Evolutionary conservation across 139 green algal species (phyloP).

Genomic region (Chlamydomonas applanata): DNA sequence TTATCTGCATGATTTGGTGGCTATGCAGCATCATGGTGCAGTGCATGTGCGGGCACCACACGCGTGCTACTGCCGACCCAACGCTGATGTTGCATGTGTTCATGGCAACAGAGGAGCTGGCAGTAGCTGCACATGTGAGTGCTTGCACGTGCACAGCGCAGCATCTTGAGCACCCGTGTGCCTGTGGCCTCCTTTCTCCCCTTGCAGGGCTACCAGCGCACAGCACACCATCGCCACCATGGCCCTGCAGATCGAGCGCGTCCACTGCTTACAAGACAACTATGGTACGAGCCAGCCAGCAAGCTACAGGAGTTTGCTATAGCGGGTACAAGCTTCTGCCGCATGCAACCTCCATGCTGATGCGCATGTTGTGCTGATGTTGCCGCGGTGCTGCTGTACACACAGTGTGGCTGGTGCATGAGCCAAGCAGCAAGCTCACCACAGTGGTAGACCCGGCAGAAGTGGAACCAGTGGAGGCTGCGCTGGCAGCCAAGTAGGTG

Average conservation of each 20-base stretch:
- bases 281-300: constrained; percentile 35
- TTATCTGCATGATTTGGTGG: too few species aligned
- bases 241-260: constrained; percentile 29
- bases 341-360: not conserved
- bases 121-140: too few species aligned
- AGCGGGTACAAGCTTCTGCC: not conserved
- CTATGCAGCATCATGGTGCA: too few species aligned
- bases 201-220: too few species aligned
- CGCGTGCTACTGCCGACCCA: too few species aligned
- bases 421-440: constrained; percentile 45
- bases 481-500: constrained; percentile 55
- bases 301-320: not conserved
- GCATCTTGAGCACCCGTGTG: too few species aligned
- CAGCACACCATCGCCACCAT: not conserved
- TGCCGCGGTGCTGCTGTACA: not conserved
- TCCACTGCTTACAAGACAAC: constrained; percentile 66
- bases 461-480: constrained; percentile 54
- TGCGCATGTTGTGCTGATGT: not conserved
- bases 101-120: too few species aligned
- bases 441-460: constrained; percentile 88
- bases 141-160: too few species aligned
- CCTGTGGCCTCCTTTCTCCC: too few species aligned
- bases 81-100: too few species aligned
- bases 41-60: too few species aligned
- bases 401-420: constrained; percentile 67